Percentiles rank a stretch among this genome's conserved stretches.
phyloP scores from a whole-genome alignment of 1,284 basidiomycete species.

The Ustilago sp. region DNA sequence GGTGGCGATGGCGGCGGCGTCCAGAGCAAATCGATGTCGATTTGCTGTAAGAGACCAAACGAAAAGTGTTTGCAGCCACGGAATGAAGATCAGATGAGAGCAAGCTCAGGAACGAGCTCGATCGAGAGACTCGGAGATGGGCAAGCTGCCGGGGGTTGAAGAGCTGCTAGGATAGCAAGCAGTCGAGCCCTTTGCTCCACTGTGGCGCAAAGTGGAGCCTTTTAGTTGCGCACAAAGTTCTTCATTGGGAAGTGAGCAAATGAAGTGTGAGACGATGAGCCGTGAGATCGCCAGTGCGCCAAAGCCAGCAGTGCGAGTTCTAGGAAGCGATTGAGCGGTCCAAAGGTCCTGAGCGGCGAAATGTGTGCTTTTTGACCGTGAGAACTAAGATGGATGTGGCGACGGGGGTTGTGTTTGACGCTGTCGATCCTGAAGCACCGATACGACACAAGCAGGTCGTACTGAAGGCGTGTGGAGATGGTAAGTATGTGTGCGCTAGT shows the following conservation, averaged over 20 bases:
- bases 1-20: not conserved
- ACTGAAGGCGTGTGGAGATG: not conserved
- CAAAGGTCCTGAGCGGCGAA: not conserved
- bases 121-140: not conserved
- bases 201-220: conserved; percentile 9
- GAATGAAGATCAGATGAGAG: not conserved
- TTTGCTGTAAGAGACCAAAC: not conserved
- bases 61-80: not conserved
- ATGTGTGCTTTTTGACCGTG: not conserved
- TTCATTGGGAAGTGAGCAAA: conserved; percentile 23
- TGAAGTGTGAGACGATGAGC: conserved; percentile 20
- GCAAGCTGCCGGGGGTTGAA: not conserved
- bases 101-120: not conserved
- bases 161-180: not conserved
- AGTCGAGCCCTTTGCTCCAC: not conserved
- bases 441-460: not conserved
- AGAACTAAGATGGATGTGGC: not conserved
- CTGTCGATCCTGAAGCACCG: not conserved
- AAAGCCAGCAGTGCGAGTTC: not conserved
- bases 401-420: not conserved
- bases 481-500: not conserved
- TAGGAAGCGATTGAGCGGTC: not conserved
- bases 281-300: not conserved
- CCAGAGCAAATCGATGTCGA: not conserved
- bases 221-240: conserved; percentile 12